These are phyloP conservation scores for Neurospora sp. DNA, from an alignment of 495 filamentous ascomycete genomes.

Conservation along the genomic window DNA sequence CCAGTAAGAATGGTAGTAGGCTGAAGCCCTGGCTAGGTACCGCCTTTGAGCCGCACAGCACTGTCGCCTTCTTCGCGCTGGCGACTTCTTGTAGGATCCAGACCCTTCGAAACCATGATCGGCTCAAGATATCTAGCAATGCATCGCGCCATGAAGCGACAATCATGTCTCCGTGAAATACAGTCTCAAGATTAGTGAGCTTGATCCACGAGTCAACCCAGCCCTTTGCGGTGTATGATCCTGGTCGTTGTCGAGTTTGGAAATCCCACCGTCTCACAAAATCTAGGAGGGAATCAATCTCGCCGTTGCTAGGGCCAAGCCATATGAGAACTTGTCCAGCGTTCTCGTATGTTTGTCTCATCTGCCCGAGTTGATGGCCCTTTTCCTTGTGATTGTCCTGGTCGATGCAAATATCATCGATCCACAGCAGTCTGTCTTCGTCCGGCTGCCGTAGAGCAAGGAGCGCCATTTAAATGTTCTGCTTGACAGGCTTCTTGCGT, in stretches of 20 bases:
- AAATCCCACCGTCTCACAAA: background rate
- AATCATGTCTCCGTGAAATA: too few species aligned
- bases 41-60: slow-evolving; percentile 17
- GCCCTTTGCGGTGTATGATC: fast-evolving
- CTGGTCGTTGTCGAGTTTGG: background rate
- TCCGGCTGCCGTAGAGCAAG: background rate
- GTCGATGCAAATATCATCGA: slow-evolving; percentile 13
- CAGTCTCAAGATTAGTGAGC: background rate
- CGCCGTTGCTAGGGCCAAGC: background rate
- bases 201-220: background rate
- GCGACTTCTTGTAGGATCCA: slow-evolving; percentile 17
- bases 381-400: slow-evolving; percentile 8
- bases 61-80: background rate
- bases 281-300: background rate
- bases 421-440: slow-evolving; percentile 8
- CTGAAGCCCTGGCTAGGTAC: slow-evolving; percentile 19
- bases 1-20: slow-evolving; percentile 15
- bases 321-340: slow-evolving; percentile 4
- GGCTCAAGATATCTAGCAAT: background rate
- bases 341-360: slow-evolving; percentile 3
- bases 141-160: slow-evolving; percentile 5
- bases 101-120: slow-evolving; percentile 15
- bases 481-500: background rate
- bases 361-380: slow-evolving; percentile 5
- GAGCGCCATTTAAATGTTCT: slow-evolving; percentile 3